Evolutionary conservation across 257 asterid genomes (phyloP).

Genomic region (Nicotiana benthamiana): DNA sequence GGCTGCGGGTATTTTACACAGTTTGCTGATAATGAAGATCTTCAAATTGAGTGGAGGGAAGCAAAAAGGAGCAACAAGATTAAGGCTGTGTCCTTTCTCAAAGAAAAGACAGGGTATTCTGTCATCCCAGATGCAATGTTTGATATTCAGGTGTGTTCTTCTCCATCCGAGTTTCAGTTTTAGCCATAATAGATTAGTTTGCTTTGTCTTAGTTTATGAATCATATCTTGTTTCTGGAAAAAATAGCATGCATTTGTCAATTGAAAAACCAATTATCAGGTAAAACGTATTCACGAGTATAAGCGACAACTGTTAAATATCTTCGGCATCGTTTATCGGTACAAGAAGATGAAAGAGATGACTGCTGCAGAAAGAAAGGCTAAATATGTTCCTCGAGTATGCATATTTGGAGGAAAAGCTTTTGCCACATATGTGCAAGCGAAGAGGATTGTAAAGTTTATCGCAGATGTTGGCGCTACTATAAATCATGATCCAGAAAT

Average conservation of each 20-base stretch:
- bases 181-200: not conserved
- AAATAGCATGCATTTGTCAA: not conserved
- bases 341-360: constrained; percentile 54
- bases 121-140: constrained; percentile 80
- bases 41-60: constrained; percentile 68
- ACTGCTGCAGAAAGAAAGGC: constrained; percentile 33
- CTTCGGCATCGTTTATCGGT: constrained; percentile 49
- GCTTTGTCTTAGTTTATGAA: not conserved
- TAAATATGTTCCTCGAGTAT: constrained; percentile 51
- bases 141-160: constrained; percentile 63
- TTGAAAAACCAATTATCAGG: constrained; percentile 26
- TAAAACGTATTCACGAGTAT: constrained; percentile 57
- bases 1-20: constrained; percentile 24
- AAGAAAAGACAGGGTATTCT: constrained; percentile 70
- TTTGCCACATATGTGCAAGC: constrained; percentile 55
- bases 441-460: constrained; percentile 50
- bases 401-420: constrained; percentile 60
- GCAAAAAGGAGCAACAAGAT: constrained; percentile 63
- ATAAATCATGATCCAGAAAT: constrained; percentile 54
- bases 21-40: constrained; percentile 79
- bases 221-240: not conserved
- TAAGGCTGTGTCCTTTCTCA: constrained; percentile 56
- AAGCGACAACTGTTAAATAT: constrained; percentile 49
- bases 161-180: constrained; percentile 6
- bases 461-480: constrained; percentile 52